phyloP scores from a whole-genome alignment of 306 rosid genomes.

The Potentilla sterilis region DNA sequence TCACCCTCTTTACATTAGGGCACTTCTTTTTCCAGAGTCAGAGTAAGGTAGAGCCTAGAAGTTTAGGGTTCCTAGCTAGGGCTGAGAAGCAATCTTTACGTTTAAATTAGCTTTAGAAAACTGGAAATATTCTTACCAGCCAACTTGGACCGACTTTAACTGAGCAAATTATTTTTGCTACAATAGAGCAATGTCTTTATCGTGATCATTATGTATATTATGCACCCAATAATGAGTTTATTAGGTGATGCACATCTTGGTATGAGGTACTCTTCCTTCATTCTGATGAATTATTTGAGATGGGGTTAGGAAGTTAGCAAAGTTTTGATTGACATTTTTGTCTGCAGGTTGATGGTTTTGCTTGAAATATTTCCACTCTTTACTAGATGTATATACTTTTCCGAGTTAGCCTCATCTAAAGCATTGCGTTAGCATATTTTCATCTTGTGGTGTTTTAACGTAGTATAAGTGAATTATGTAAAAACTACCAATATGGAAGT shows the following conservation, averaged over 20 bases:
- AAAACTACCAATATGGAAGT: too few species aligned
- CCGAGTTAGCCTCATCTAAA: too few species aligned
- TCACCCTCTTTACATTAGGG: background rate
- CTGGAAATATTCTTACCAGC: slow-evolving; percentile 24
- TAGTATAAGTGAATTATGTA: too few species aligned
- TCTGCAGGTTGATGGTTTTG: background rate
- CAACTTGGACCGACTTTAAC: slow-evolving; percentile 20
- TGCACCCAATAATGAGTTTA: background rate
- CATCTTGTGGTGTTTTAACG: too few species aligned
- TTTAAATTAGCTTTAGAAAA: background rate
- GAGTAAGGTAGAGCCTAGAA: background rate
- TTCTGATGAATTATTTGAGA: slow-evolving; percentile 1
- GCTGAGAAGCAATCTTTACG: background rate
- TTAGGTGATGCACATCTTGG: background rate
- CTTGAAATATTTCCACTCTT: background rate
- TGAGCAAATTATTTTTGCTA: background rate
- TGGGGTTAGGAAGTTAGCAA: background rate
- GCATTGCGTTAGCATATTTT: too few species aligned
- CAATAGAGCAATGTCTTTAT: background rate
- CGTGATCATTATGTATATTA: background rate
- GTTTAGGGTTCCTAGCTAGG: background rate
- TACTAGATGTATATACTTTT: too few species aligned
- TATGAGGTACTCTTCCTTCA: background rate
- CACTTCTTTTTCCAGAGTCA: background rate
- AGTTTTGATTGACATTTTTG: background rate